Percentiles rank a stretch among this genome's conserved stretches.
phyloP scores from a whole-genome alignment of 345 rosid species.

The Lepidium africanum region DNA sequence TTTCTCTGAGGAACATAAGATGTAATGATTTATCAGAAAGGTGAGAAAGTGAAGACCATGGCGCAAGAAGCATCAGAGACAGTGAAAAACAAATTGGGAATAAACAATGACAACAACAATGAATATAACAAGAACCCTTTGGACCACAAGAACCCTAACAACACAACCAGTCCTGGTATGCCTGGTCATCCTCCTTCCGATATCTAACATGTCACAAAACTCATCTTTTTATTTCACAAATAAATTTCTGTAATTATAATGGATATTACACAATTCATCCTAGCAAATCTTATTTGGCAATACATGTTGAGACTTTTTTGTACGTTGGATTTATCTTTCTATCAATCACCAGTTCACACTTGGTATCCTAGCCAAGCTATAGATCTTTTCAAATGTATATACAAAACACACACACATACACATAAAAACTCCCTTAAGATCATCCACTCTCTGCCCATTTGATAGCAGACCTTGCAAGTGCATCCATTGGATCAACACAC shows the following conservation, averaged over 20 bases:
- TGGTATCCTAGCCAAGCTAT: not conserved
- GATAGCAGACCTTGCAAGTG: slow-evolving; percentile 49
- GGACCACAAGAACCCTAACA: slow-evolving; percentile 24
- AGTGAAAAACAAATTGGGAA: slow-evolving; percentile 40
- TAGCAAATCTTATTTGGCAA: slow-evolving; percentile 2
- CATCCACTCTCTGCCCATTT: slow-evolving; percentile 38
- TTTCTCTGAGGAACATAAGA: not conserved
- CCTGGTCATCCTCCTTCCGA: slow-evolving; percentile 30
- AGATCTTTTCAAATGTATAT: not conserved
- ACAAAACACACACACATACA: not conserved
- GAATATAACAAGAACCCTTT: slow-evolving; percentile 24
- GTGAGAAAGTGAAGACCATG: slow-evolving; percentile 43
- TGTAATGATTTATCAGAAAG: slow-evolving; percentile 25
- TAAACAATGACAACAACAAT: slow-evolving; percentile 17
- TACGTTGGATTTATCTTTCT: not conserved
- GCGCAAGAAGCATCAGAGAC: slow-evolving; percentile 44
- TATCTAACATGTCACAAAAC: not conserved
- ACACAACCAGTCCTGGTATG: slow-evolving; percentile 27
- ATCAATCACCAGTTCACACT: not conserved
- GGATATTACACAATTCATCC: not conserved
- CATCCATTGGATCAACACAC: slow-evolving; percentile 59
- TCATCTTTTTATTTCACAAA: not conserved
- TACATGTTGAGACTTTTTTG: not conserved
- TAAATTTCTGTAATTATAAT: slow-evolving; percentile 17
- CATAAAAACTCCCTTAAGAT: not conserved